Base-by-base conservation (phyloP, 208 protist genomes). In the Trypanosoma vivax region DNA sequence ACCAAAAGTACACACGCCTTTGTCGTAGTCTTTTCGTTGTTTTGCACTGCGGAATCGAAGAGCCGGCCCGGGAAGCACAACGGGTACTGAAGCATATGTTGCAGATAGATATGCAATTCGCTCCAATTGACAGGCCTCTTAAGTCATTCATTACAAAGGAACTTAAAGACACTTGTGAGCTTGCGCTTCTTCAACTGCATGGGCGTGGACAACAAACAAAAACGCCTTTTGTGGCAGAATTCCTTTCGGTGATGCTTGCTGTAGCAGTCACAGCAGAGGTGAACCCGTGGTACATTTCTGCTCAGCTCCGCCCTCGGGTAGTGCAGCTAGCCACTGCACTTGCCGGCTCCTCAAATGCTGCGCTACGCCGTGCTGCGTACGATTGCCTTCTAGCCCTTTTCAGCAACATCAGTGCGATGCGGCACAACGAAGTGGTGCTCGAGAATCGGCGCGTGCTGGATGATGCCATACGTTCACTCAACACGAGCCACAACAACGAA, bases 61-160 rank as follows among this genome's bases (percentile, higher is more conserved):
- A 62, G 28, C 73, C 70, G 9, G 73, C 76, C 10, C 63, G 63
- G 9, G 83, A 84, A 54, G 80, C 88, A 16, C 83, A 95, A 59
- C 73, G 77, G 11, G 76, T 92, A 9, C 80, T 86, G 57, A 77
- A 76, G 55, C 54, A 65, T n/a, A 70, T 95, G 72, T 52, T 95
- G 3, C 50, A 68, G 48, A 60, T 73, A 5, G 84, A 90, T 56
- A 53, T 74, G 11, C 38, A 74, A 24, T 77, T 70, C 41, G 29
- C 42, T 33, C 50, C 45, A 0, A 61, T 64, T 1, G 79, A 89
- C 23, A 50, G 74, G 5, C 88, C 88, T 16, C 70, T 95, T 11
- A 90, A 89, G 50, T 66, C 49, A 10, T 92, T 92, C 55, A 74
- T 95, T 18, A 67, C 73, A 18, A 95, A 92, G 58, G 83, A 95